A percentile compares a stretch with the other conserved stretches of the same genome.
Conservation (phyloP, 331 rosid species). For the Cucumis variabilis region DNA sequence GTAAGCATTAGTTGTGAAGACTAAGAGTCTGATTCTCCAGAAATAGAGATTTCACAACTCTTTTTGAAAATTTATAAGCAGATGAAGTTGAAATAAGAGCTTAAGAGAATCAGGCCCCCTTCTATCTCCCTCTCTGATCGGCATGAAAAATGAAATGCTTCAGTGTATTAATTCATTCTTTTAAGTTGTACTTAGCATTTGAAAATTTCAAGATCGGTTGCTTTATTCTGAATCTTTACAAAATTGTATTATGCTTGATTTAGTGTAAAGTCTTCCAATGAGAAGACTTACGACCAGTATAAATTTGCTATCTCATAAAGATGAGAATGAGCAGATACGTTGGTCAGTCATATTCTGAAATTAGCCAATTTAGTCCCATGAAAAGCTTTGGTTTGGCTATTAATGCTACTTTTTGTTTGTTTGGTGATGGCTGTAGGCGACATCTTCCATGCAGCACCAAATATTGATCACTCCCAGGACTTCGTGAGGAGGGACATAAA, state of each 20-base stretch:
- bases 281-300: constrained; percentile 6
- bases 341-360: neutral
- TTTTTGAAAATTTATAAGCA: too few species aligned
- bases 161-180: neutral
- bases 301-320: neutral
- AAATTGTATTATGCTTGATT: neutral
- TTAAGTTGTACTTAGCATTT: neutral
- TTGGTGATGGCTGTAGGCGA: constrained; percentile 59
- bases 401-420: neutral
- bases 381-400: constrained; percentile 17
- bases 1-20: too few species aligned
- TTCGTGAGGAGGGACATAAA: constrained; percentile 73
- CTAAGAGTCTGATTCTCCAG: too few species aligned
- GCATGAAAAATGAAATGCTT: neutral
- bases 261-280: neutral
- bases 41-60: too few species aligned
- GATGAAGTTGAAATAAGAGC: too few species aligned
- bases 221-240: neutral
- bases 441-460: constrained; percentile 85
- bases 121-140: neutral
- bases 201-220: neutral
- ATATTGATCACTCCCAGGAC: constrained; percentile 81
- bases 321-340: constrained; percentile 3
- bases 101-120: too few species aligned
- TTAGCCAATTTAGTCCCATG: constrained; percentile 12